Evolutionary conservation across 306 rosid species (phyloP), one percentile per base, ranked within the genome.

Genomic region (Luffa acutangula): DNA sequence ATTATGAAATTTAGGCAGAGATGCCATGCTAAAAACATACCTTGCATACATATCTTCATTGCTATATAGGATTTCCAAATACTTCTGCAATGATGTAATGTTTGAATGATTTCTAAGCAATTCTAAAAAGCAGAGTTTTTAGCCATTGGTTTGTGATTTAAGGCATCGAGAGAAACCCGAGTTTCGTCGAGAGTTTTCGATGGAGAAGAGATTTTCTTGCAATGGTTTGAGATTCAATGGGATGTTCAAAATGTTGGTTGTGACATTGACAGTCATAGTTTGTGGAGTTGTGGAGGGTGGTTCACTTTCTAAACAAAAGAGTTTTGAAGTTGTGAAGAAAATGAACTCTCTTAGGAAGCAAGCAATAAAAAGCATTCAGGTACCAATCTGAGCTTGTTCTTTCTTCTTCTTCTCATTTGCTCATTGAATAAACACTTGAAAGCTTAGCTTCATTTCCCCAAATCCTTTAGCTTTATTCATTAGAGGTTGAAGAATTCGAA

Each of bases 361-460:
- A 75, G 82, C 93, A 69, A 37, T 83, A 53, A 88, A 89, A 73
- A 81, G 81, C 72, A 87, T 91, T 53, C 77, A 81, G 93, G 93
- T 91, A 73, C 43, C 45, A 51, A 21, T 39, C 48, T 14, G 14
- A 17, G 45, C 20, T 74, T 76, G 39, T 65, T 52, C 49, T 39
- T 7, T 57, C 62, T 9, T 57, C 8, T 67, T 69, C 57, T 71
- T 71, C 77, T 71, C 76, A 70, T 70, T 70, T 20, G 54, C 34
- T 42, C 75, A 41, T 62, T 62, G 67, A n/a, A 14, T 15, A 57
- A 57, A 6, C 63, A 57, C 25, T n/a, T 17, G 62, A 56, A 56
- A 56, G 31, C 18, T 54, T 6, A 17, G 1, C 31, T 18, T 4
- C 0, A 3, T 13, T 6, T n/a, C 64, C 64, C 33, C 34, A n/a